Evolutionary conservation across 176 grass and related monocot species (phyloP).

Genomic region (Cymbopogon citratus): DNA sequence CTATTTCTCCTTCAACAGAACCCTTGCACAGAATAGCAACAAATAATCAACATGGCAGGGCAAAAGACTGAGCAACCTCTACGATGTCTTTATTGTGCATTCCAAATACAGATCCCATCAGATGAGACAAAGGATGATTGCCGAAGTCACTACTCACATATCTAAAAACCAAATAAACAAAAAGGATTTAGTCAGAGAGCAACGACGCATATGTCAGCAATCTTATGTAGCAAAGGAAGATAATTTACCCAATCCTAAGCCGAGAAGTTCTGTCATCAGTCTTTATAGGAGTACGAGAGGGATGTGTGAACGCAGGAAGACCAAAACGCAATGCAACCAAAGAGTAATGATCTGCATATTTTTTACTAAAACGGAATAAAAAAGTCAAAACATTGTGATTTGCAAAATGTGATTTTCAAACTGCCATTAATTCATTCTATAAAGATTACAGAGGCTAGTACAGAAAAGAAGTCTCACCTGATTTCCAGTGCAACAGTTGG

Average conservation of each 20-base stretch:
- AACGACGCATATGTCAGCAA: not conserved
- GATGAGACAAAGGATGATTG: conserved; percentile 89
- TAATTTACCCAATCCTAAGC: not conserved
- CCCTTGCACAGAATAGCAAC: not conserved
- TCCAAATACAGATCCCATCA: conserved; percentile 89
- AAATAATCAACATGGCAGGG: not conserved
- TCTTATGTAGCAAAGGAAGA: not conserved
- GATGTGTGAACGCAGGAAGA: not conserved
- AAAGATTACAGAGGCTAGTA: not conserved
- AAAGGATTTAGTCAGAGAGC: not conserved
- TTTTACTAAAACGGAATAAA: conserved; percentile 1
- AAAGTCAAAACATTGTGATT: not conserved
- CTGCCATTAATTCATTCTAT: not conserved
- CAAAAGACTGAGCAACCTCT: not conserved
- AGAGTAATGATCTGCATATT: not conserved
- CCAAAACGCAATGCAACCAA: not conserved
- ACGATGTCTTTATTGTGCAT: conserved; percentile 32
- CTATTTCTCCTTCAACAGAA: not conserved
- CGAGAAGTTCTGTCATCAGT: not conserved
- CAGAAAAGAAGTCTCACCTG: not conserved
- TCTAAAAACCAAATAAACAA: conserved; percentile 28
- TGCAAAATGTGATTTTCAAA: not conserved
- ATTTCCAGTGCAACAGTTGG: not conserved
- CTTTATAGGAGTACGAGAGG: not conserved
- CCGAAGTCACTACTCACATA: conserved; percentile 92